These are phyloP conservation scores for Ramalina peruviana DNA, from an alignment of 495 filamentous ascomycete species.

Conservation along the genomic window DNA sequence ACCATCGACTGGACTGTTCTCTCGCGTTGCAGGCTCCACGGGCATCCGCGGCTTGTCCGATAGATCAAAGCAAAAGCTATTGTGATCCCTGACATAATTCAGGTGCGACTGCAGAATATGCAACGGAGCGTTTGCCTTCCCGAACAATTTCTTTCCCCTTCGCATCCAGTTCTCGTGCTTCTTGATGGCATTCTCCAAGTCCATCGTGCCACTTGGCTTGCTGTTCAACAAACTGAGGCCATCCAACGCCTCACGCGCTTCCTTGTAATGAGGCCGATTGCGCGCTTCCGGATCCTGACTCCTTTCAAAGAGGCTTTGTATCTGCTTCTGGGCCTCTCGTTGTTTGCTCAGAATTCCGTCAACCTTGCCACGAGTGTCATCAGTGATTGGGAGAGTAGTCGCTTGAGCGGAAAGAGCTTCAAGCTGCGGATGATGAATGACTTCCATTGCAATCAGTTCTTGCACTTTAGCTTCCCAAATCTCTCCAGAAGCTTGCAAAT, in stretches of 20 bases:
- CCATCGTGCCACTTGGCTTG: slow-evolving; percentile 77
- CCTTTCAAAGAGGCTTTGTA: slow-evolving; percentile 62
- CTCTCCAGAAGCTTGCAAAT: slow-evolving; percentile 60
- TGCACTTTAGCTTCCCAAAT: slow-evolving; percentile 90
- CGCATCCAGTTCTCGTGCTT: slow-evolving; percentile 99
- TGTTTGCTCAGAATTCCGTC: slow-evolving; percentile 94
- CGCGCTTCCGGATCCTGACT: slow-evolving; percentile 59
- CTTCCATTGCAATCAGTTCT: slow-evolving; percentile 79
- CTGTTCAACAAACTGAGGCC: slow-evolving; percentile 76
- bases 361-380: slow-evolving; percentile 66
- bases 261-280: slow-evolving; percentile 77
- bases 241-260: slow-evolving; percentile 80
- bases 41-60: slow-evolving; percentile 80
- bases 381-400: slow-evolving; percentile 64
- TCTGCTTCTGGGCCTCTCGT: slow-evolving; percentile 81
- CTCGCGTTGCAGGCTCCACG: slow-evolving; percentile 81
- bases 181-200: slow-evolving; percentile 89
- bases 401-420: slow-evolving; percentile 74
- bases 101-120: slow-evolving; percentile 91
- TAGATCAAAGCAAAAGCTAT: slow-evolving; percentile 81
- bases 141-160: slow-evolving; percentile 94
- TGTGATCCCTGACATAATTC: slow-evolving; percentile 81
- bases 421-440: slow-evolving; percentile 84
- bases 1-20: slow-evolving; percentile 60
- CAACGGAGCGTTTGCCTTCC: slow-evolving; percentile 92